Evolutionary conservation across 108 stramenopile species (phyloP), one percentile per base, ranked within the genome.

Genomic region (Bacterosira constricta): DNA sequence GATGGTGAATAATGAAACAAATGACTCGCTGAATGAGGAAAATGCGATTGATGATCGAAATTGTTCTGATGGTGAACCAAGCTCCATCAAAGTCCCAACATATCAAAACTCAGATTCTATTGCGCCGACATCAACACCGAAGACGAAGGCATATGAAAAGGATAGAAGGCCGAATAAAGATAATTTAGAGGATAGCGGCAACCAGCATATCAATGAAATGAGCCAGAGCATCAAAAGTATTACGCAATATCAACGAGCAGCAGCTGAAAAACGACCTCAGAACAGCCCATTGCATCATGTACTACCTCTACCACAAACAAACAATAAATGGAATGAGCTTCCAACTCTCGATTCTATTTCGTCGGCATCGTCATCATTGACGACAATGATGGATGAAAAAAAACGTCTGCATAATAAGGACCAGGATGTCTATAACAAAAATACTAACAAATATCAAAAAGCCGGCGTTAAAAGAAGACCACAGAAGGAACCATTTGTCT

Each of bases 401-500:
- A 56, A n/a, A n/a, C n/a, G 20, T 37, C 35, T 20, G 15, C 18
- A 56, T 31, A 20, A 17, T 13, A n/a, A 56, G 53, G 17, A 54
- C n/a, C n/a, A n/a, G 1, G 10, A 10, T 23, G 27, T 27, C 1
- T 20, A 32, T 29, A 1, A n/a, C 55, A 56, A 36, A 13, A 18
- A 26, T 18, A 25, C 32, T 12, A 15, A 56, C 32, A 37, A 35
- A n/a, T 35, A 37, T 38, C 6, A 56, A 56, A 31, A 56, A 0
- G 13, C 34, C n/a, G 32, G 0, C 18, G 3, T 18, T 4, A 18
- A n/a, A 56, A 18, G 37, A 36, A 56, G 55, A 56, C 32, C 34
- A 38, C 35, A 56, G 34, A n/a, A 20, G 32, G 20, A 12, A 17
- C 32, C 36, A 56, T 56, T 71, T 21, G 61, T 44, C 26, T 49